Evolutionary conservation across 306 rosid species (phyloP).

Genomic region (Glycyrrhiza uralensis): DNA sequence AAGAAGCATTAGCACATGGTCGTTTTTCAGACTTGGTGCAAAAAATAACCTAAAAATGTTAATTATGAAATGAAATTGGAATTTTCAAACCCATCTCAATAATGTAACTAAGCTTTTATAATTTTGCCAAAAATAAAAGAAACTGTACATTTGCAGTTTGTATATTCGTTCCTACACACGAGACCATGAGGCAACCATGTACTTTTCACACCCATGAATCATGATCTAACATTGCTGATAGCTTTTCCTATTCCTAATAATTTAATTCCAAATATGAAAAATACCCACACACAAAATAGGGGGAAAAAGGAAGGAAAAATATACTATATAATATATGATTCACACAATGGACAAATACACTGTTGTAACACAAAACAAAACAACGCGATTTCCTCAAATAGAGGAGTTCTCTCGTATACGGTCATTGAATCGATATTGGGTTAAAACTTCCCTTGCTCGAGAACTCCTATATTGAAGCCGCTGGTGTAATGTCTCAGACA

Average conservation of each 20-base stretch:
- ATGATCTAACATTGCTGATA: neutral
- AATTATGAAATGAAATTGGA: neutral
- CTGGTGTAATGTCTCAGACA: conserved; percentile 90
- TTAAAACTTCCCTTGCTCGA: conserved; percentile 65
- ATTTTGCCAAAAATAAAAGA: neutral
- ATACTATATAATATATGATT: no score
- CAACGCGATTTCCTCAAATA: conserved; percentile 5
- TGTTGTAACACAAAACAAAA: neutral
- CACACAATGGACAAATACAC: conserved; percentile 1
- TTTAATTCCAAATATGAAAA: conserved; percentile 5
- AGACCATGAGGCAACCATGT: neutral
- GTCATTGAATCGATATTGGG: conserved; percentile 46
- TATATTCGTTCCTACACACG: neutral
- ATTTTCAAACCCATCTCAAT: neutral
- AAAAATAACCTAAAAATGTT: neutral
- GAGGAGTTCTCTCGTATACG: conserved; percentile 28
- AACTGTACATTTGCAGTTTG: conserved; percentile 18
- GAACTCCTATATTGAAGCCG: conserved; percentile 91
- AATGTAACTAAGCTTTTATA: neutral
- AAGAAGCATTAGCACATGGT: no score
- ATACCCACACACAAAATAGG: neutral
- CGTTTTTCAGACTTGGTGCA: no score
- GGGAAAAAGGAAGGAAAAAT: neutral
- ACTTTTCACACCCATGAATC: neutral
- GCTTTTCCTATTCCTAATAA: conserved; percentile 4